Percentiles rank a stretch among this genome's conserved stretches.
Conservation (phyloP, 2,329 filamentous ascomycete genomes). For the Apiospora pterosperma region DNA sequence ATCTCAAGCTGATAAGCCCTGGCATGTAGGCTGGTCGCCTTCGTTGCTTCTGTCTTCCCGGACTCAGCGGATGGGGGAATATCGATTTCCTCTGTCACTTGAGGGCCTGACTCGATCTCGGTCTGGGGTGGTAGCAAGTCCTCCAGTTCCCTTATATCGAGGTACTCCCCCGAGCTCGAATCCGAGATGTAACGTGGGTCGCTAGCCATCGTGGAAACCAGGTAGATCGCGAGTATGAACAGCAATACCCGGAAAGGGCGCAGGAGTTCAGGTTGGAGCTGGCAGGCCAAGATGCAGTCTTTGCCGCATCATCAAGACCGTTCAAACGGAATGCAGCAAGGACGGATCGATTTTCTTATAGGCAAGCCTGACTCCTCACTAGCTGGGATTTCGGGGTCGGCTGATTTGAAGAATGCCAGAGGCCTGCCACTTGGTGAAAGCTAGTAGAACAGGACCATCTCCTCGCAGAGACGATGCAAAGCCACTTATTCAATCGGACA, state of each 20-base stretch:
- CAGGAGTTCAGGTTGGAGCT: not conserved
- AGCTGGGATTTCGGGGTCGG: not conserved
- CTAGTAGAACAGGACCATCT: not conserved
- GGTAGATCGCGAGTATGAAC: not conserved
- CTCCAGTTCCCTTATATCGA: not conserved
- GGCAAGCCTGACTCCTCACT: not conserved
- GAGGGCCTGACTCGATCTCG: not conserved
- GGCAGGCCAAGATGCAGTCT: not conserved
- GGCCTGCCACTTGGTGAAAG: not conserved
- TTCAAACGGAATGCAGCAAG: not conserved
- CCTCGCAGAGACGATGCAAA: not conserved
- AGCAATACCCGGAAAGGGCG: not conserved
- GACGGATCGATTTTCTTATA: not conserved
- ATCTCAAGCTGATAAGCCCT: conserved; percentile 74
- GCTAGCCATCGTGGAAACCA: not conserved
- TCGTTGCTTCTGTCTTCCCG: conserved; percentile 13
- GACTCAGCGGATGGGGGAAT: not conserved
- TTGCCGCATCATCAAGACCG: not conserved
- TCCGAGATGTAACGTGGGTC: not conserved
- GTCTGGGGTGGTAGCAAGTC: not conserved
- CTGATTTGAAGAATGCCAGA: not conserved
- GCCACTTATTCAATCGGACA: too few relatives aligned
- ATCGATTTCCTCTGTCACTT: conserved; percentile 3
- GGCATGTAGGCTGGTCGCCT: conserved; percentile 34
- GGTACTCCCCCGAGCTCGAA: not conserved